Percentiles rank a stretch among this genome's conserved stretches.
Conservation (phyloP, 1,284 basidiomycete genomes). For the Coriolopsis trogii region DNA sequence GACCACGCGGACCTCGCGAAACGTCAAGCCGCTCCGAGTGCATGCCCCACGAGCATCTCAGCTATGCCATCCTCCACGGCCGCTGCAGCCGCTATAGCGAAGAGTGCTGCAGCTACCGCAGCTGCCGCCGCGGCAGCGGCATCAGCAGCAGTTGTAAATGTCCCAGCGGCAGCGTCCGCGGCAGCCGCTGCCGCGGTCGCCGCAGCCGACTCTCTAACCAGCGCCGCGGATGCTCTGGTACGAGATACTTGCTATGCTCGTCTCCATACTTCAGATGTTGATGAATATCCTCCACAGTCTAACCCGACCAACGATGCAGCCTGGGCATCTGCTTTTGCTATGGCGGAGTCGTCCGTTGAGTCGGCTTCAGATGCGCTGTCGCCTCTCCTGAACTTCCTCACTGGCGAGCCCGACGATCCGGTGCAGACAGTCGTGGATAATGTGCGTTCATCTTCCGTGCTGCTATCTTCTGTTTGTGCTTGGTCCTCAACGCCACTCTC, state of each 20-base stretch:
- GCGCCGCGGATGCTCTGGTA: slow-evolving; percentile 9
- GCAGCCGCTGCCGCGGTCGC: slow-evolving; percentile 8
- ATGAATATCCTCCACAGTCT: neutral
- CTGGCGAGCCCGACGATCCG: too few species aligned
- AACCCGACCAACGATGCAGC: neutral
- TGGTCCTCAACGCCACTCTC: too few species aligned
- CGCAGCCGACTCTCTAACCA: slow-evolving; percentile 8
- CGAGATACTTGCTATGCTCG: too few species aligned
- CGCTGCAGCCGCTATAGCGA: neutral
- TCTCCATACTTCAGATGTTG: too few species aligned
- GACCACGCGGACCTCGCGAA: neutral
- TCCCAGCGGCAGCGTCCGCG: too few species aligned
- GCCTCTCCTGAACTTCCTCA: neutral
- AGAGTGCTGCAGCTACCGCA: too few species aligned
- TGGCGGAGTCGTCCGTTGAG: neutral
- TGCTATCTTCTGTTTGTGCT: too few species aligned
- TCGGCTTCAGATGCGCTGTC: neutral
- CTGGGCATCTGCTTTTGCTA: slow-evolving; percentile 4
- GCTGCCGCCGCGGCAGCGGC: too few species aligned
- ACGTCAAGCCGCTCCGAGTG: slow-evolving; percentile 1
- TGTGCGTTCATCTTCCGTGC: neutral
- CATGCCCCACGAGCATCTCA: neutral
- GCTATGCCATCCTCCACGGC: neutral
- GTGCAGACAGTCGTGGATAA: neutral
- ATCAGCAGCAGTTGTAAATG: too few species aligned